Base-by-base conservation (phyloP, 345 rosid genomes). In the Zanthoxylum bungeanum region DNA sequence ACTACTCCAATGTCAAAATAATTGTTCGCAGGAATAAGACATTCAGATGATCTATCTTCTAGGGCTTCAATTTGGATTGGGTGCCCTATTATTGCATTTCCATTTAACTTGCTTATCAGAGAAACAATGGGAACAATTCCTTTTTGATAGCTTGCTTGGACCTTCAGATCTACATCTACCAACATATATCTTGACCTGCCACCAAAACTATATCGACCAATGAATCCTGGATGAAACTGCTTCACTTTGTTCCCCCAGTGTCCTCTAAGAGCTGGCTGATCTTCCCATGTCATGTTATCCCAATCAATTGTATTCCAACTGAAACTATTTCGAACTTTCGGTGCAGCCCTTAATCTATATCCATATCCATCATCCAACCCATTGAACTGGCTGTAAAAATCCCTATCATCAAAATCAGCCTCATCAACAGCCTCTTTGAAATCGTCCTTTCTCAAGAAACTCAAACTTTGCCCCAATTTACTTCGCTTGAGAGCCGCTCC, bases 11-110 rank as follows among this genome's bases (percentile, higher is more conserved):
- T 76, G 37, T 85, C 73, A 55, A 72, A 71, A 71, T 82, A 85
- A 70, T 78, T 84, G 75, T 44, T 51, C 10, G 79, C 46, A 57
- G 86, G 77, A 59, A 86, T 46, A 71, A 81, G 83, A 51, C 76
- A 68, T 72, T 87, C 91, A 0, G 93, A 81, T 55, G 91, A 87
- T 61, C 97, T 90, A 69, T 91, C 92, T 69, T 86, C 86, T 49
- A 92, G 60, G 62, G 85, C 82, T 81, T 95, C 93, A 52, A 89
- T 81, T 73, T 84, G 90, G 75, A 92, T 82, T 0, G 93, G 93
- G 78, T 95, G 98, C 64, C 99, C 99, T 69, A 93, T 86, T 70
- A 95, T 89, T 61, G 99, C 95, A 79, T 86, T 85, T 68, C 98
- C 92, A 71, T 87, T 81, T 52, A 89, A 71, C 79, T 87, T 92